phyloP scores from a whole-genome alignment of 2,329 filamentous ascomycete species.

The Teratosphaeria gauchensis region DNA sequence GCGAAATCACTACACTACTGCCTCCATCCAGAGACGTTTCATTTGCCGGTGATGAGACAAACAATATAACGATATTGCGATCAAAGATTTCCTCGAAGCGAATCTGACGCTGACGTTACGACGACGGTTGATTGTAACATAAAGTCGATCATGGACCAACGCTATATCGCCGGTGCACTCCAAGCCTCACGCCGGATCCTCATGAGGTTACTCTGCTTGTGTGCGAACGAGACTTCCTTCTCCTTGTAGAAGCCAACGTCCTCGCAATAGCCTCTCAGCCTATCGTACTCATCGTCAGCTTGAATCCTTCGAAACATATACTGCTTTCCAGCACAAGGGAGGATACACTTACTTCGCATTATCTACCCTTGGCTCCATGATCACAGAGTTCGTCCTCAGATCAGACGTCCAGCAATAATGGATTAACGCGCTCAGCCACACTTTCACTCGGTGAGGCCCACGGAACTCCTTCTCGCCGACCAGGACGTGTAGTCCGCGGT shows the following conservation, averaged over 20 bases:
- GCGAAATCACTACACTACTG: too few species aligned
- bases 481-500: slow-evolving; percentile 78
- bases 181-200: slow-evolving; percentile 71
- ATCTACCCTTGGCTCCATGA: slow-evolving; percentile 83
- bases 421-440: slow-evolving; percentile 78
- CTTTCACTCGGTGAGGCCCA: slow-evolving; percentile 62
- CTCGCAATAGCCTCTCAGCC: slow-evolving; percentile 62
- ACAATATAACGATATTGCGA: too few species aligned
- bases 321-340: background rate
- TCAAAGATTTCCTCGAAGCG: too few species aligned
- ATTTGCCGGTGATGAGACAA: too few species aligned
- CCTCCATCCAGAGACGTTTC: too few species aligned
- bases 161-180: slow-evolving; percentile 49
- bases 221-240: slow-evolving; percentile 74
- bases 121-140: too few species aligned
- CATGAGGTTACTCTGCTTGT: slow-evolving; percentile 86
- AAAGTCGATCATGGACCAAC: too few species aligned
- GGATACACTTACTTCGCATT: slow-evolving; percentile 82
- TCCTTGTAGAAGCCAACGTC: slow-evolving; percentile 75
- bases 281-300: slow-evolving; percentile 24
- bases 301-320: background rate
- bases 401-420: slow-evolving; percentile 77
- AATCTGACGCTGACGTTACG: too few species aligned
- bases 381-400: slow-evolving; percentile 68
- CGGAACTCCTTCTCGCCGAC: slow-evolving; percentile 89